These are phyloP conservation scores for Melaleuca quinquenervia DNA, from an alignment of 345 rosid genomes.

Conservation along the genomic window DNA sequence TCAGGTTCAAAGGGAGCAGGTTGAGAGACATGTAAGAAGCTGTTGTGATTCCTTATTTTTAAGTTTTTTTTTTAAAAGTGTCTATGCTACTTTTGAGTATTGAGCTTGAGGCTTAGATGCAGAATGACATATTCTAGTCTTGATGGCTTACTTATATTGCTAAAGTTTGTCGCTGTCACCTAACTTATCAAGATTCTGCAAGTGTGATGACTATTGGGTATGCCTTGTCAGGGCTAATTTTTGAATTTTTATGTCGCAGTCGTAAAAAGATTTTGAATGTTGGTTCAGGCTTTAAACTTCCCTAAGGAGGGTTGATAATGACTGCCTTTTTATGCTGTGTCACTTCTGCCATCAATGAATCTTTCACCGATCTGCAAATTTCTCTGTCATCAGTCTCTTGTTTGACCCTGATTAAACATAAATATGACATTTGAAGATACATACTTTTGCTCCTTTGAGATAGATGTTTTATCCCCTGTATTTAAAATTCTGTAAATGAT, in stretches of 20 bases:
- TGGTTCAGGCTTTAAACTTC: background rate
- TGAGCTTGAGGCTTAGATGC: background rate
- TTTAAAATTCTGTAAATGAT: background rate
- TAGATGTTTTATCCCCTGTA: background rate
- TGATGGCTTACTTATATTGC: background rate
- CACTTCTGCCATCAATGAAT: background rate
- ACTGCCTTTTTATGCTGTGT: background rate
- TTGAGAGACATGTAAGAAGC: slow-evolving; percentile 84
- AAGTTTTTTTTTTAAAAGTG: background rate
- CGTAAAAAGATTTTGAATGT: background rate
- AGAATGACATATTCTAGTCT: background rate
- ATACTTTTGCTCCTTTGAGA: background rate
- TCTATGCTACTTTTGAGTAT: background rate
- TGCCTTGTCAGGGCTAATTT: background rate
- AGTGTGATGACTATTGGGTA: background rate
- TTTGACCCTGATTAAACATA: background rate
- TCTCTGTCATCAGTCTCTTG: background rate
- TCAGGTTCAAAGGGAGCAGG: slow-evolving; percentile 85
- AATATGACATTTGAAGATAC: background rate
- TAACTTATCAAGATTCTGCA: background rate
- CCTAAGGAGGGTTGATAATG: background rate
- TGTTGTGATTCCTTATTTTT: background rate
- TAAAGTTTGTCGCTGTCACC: background rate
- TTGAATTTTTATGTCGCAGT: background rate
- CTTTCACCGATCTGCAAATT: background rate